These are phyloP conservation scores for Podila clonocystis DNA, from an alignment of 192 early-diverging fungal genomes.

Conservation along the genomic window DNA sequence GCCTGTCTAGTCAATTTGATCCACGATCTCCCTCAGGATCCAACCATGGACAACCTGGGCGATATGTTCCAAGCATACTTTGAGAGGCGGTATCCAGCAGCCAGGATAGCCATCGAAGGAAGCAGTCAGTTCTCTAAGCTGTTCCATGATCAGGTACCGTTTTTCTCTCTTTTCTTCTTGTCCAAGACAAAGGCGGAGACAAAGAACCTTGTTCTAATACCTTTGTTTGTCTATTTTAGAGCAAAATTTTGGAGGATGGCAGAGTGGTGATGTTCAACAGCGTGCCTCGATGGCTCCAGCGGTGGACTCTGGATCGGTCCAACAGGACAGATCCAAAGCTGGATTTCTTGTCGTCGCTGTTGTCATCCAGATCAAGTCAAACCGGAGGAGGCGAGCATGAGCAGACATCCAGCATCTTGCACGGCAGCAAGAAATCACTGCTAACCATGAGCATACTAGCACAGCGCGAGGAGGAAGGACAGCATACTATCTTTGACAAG, in stretches of 20 bases:
- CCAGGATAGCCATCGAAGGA: constrained; percentile 43
- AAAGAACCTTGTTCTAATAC: not conserved
- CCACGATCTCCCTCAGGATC: constrained; percentile 28
- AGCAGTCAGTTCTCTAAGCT: constrained; percentile 37
- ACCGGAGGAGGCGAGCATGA: not conserved
- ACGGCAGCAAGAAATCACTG: not conserved
- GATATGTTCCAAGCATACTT: constrained; percentile 39
- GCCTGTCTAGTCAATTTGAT: constrained; percentile 45
- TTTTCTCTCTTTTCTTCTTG: not conserved
- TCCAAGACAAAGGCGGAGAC: not conserved
- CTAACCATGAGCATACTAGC: not conserved
- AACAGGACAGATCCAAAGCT: constrained; percentile 25
- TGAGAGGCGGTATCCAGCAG: constrained; percentile 33
- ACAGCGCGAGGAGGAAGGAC: not conserved
- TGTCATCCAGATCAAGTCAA: not conserved
- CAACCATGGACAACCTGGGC: constrained; percentile 30
- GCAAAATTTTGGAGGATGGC: constrained; percentile 33
- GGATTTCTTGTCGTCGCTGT: constrained; percentile 7
- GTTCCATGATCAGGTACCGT: constrained; percentile 32
- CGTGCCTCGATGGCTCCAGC: constrained; percentile 34
- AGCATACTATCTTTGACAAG: not conserved
- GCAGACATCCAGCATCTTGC: not conserved
- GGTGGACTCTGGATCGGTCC: constrained; percentile 32
- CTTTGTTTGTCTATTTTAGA: not conserved
- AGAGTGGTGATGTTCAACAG: constrained; percentile 44